Evolutionary conservation across 192 early-diverging fungal species (phyloP), one percentile per base, ranked within the genome.

Genomic region (Backusella liffmaniae): DNA sequence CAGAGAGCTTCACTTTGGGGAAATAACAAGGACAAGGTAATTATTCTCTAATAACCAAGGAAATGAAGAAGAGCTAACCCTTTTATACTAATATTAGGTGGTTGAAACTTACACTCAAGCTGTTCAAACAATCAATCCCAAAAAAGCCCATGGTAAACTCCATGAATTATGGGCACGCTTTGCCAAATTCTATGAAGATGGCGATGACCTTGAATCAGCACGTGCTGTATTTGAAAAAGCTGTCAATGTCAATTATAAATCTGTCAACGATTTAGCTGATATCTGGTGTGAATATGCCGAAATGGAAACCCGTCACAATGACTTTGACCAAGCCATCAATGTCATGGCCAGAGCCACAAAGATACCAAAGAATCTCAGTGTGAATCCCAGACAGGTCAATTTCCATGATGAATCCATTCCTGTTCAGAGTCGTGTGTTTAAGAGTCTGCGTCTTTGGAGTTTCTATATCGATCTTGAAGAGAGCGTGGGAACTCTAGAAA

Each of bases 381-480:
- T 81, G 59, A 74, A 81, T 37, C 80, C 82, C 16, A 79, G 84
- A 42, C 81, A 84, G 70, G 84, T 94, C 37, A 86, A 91, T 34
- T 98, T 90, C 79, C 87, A 88, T 65, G 96, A 99, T 75, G 96
- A 97, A 76, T 88, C 83, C 1, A 65, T 92, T 66, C 85, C 94
- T 12, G 91, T 94, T 7, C 93, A 95, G 69, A 80, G 84, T 29
- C 92, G 97, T 16, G 86, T 97, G 9, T 97, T 94, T 84, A 97
- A 97, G 73, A 91, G 90, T 71, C 80, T 94, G 51, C 92, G 92
- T 39, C 83, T 99, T 44, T 99, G 98, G 98, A 90, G 91, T 15
- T 92, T 95, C 76, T 95, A 95, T 80, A 93, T 98, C 32, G 98
- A 99, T 82, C 78, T 99, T 70, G 94, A 96, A 73, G 98, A 99